Percentiles rank a stretch among this genome's conserved stretches.
These are phyloP conservation scores for Cerrena zonata DNA, from an alignment of 1,284 basidiomycete species.

Conservation along the genomic window DNA sequence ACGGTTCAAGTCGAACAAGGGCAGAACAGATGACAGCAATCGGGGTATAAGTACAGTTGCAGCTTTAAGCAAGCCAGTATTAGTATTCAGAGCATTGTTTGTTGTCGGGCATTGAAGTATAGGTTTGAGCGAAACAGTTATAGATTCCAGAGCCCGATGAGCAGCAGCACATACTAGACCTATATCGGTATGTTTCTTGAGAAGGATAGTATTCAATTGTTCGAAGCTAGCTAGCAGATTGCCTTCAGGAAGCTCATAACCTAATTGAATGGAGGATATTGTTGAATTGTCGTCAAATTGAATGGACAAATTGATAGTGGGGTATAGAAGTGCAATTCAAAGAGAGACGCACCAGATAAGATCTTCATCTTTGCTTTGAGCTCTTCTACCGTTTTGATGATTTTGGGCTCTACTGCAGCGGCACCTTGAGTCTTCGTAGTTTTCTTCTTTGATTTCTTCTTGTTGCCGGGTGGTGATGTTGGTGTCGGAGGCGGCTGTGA, in stretches of 20 bases:
- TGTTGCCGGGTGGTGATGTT: neutral
- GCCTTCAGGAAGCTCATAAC: neutral
- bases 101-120: too few relatives aligned
- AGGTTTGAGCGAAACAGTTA: neutral
- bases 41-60: neutral
- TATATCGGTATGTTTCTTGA: neutral
- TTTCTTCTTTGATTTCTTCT: constrained; percentile 3
- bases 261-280: neutral
- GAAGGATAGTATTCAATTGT: neutral
- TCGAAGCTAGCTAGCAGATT: neutral
- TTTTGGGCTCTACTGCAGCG: too few relatives aligned
- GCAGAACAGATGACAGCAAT: neutral
- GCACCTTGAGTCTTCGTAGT: neutral
- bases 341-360: too few relatives aligned
- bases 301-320: neutral
- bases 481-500: neutral
- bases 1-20: neutral
- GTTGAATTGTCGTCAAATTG: neutral
- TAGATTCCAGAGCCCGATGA: neutral
- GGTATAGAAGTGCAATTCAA: neutral
- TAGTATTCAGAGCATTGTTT: neutral
- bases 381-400: too few relatives aligned
- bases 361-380: too few relatives aligned
- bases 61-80: neutral
- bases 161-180: neutral